phyloP scores from a whole-genome alignment of 257 asterid species.

The Rauvolfia tetraphylla region DNA sequence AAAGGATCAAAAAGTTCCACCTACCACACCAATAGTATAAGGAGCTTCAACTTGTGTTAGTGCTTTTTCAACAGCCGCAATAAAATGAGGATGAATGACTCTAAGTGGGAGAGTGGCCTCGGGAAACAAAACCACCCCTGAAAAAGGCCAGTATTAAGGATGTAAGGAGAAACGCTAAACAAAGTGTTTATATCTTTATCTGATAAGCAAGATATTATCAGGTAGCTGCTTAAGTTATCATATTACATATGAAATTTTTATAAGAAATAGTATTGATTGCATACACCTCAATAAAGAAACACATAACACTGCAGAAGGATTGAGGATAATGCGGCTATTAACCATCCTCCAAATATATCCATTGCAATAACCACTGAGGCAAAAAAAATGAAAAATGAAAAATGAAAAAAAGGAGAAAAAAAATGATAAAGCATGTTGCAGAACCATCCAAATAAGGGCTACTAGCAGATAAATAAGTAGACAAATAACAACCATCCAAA shows the following conservation, averaged over 20 bases:
- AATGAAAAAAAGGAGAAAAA: background rate
- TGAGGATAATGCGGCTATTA: background rate
- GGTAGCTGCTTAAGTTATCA: background rate
- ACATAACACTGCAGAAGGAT: background rate
- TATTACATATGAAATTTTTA: background rate
- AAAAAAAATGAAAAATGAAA: background rate
- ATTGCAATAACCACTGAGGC: background rate
- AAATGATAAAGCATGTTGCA: background rate
- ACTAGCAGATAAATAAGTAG: too few species aligned
- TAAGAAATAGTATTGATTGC: background rate
- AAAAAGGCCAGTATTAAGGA: constrained; percentile 3
- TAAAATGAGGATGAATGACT: constrained; percentile 61
- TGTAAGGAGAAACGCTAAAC: background rate
- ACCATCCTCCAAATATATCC: background rate
- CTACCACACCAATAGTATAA: constrained; percentile 86
- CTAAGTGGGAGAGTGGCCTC: constrained; percentile 96
- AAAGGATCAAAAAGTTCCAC: constrained; percentile 25
- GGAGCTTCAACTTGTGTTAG: constrained; percentile 75
- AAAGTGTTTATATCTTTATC: background rate
- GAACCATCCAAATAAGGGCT: too few species aligned
- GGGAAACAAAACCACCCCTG: constrained; percentile 96
- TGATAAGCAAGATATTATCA: background rate
- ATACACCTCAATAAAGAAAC: background rate
- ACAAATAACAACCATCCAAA: background rate
- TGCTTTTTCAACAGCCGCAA: constrained; percentile 86